Conservation (phyloP, 2,329 filamentous ascomycete species). For the Parastagonospora nodorum region DNA sequence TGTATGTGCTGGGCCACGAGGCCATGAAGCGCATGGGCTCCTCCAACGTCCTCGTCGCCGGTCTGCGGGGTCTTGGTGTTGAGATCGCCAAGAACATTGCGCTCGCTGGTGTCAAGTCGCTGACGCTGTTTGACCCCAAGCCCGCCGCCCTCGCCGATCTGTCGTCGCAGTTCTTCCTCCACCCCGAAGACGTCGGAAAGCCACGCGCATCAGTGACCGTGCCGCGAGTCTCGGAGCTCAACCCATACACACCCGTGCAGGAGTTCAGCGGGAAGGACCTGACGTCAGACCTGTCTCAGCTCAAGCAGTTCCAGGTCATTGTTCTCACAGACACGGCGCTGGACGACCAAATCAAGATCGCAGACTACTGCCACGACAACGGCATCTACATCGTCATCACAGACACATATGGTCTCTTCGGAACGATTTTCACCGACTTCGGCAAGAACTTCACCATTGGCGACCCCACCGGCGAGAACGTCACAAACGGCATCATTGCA, state of each 20-base stretch:
- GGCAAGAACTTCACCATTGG: slow-evolving; percentile 90
- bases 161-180: slow-evolving; percentile 97
- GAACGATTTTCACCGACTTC: slow-evolving; percentile 96
- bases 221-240: slow-evolving; percentile 89
- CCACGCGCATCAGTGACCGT: slow-evolving; percentile 85
- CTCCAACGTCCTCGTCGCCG: slow-evolving; percentile 90
- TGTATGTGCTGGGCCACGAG: slow-evolving; percentile 75
- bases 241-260: slow-evolving; percentile 90
- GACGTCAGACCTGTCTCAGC: slow-evolving; percentile 74
- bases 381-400: slow-evolving; percentile 87
- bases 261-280: slow-evolving; percentile 71
- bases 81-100: slow-evolving; percentile 99
- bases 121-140: slow-evolving; percentile 89
- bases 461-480: slow-evolving; percentile 88
- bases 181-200: slow-evolving; percentile 85
- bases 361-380: slow-evolving; percentile 92
- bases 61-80: slow-evolving; percentile 90
- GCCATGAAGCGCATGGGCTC: slow-evolving; percentile 99
- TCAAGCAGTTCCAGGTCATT: slow-evolving; percentile 90
- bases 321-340: slow-evolving; percentile 86
- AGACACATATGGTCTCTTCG: slow-evolving; percentile 92
- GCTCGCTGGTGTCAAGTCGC: slow-evolving; percentile 94
- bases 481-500: slow-evolving; percentile 85
- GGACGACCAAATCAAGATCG: slow-evolving; percentile 79
- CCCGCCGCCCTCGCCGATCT: slow-evolving; percentile 85